These are phyloP conservation scores for Porcisia deanei DNA, from an alignment of 208 protist genomes.

Conservation along the genomic window DNA sequence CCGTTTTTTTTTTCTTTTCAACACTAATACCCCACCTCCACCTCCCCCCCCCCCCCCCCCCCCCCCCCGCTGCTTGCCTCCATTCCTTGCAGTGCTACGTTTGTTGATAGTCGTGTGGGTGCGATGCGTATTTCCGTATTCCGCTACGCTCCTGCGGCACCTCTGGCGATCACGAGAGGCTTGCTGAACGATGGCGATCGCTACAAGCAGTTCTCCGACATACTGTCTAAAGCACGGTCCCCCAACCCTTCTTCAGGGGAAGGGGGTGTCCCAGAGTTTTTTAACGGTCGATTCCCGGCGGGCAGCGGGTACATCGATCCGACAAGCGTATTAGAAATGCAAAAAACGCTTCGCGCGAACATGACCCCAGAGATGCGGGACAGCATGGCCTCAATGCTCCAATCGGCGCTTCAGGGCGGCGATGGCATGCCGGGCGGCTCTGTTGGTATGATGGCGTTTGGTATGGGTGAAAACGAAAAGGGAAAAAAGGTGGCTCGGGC, in stretches of 20 bases:
- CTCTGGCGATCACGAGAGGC: background rate
- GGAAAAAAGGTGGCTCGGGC: constrained; percentile 88
- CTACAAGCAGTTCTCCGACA: constrained; percentile 64
- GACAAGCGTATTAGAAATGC: constrained; percentile 60
- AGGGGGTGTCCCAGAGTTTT: constrained; percentile 39
- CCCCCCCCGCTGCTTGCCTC: too few species aligned
- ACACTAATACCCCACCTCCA: too few species aligned
- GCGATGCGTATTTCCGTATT: constrained; percentile 25
- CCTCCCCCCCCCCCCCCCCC: too few species aligned
- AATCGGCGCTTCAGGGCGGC: constrained; percentile 53
- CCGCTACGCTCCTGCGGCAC: background rate
- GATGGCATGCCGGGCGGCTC: constrained; percentile 58
- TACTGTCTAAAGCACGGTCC: constrained; percentile 47
- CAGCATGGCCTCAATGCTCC: constrained; percentile 80
- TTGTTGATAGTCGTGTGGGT: background rate
- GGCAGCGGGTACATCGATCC: constrained; percentile 66
- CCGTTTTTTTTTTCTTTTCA: too few species aligned
- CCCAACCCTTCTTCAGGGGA: constrained; percentile 12
- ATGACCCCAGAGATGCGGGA: constrained; percentile 87
- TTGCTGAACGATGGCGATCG: constrained; percentile 32
- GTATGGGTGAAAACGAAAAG: constrained; percentile 87
- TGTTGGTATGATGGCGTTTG: constrained; percentile 92
- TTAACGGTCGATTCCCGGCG: constrained; percentile 74
- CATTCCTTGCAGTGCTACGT: background rate
- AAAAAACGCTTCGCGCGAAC: constrained; percentile 55